Evolutionary conservation across 1,284 basidiomycete species (phyloP).

Genomic region (Pterulicium gracile): DNA sequence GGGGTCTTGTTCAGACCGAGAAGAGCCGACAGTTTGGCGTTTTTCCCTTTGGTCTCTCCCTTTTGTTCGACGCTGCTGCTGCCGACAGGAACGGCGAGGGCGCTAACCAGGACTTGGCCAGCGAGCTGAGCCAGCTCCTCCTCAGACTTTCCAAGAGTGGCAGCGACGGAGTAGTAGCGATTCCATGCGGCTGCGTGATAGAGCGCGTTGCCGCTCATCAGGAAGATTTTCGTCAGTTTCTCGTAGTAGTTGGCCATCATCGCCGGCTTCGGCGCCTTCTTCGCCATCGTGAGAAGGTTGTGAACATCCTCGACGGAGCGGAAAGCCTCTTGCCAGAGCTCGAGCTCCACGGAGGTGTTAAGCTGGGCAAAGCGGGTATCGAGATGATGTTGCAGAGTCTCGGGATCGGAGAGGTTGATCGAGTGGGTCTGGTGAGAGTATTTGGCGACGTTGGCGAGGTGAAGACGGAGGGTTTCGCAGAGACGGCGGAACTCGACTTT

Average conservation of each 20-base stretch:
- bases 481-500: constrained; percentile 98
- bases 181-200: constrained; percentile 98
- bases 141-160: constrained; percentile 58
- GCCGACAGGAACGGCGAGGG: constrained; percentile 87
- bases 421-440: constrained; percentile 92
- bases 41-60: constrained; percentile 70
- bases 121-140: constrained; percentile 80
- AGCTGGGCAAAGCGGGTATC: constrained; percentile 98
- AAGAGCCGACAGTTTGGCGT: constrained; percentile 74
- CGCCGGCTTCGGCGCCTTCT: constrained; percentile 82
- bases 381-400: constrained; percentile 93
- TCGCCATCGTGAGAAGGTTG: constrained; percentile 87
- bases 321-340: constrained; percentile 99
- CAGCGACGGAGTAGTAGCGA: constrained; percentile 67
- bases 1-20: constrained; percentile 83
- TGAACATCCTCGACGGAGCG: constrained; percentile 98
- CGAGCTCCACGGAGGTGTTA: constrained; percentile 96
- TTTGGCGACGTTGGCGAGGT: constrained; percentile 92
- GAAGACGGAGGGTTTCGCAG: constrained; percentile 93
- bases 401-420: constrained; percentile 97
- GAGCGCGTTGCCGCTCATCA: constrained; percentile 87
- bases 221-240: constrained; percentile 93
- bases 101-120: constrained; percentile 87
- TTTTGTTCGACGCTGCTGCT: constrained; percentile 50
- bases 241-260: constrained; percentile 99